phyloP scores from a whole-genome alignment of 176 grass and related monocot species.

The Hordeum marinum region DNA sequence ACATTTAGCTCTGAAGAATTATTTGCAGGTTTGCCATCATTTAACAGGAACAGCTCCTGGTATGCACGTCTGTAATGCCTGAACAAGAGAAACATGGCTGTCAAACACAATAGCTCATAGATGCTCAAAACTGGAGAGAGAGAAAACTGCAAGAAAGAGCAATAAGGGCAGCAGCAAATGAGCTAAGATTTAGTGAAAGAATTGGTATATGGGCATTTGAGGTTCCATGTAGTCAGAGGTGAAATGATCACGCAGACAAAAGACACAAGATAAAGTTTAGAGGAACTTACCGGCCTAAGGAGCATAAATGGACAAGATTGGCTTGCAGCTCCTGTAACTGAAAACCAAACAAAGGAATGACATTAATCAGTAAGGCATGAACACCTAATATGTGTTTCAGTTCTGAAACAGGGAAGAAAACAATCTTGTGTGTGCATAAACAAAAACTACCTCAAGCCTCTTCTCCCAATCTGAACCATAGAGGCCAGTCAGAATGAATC shows the following conservation, averaged over 20 bases:
- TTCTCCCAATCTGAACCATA: slow-evolving; percentile 98
- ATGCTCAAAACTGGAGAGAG: not conserved
- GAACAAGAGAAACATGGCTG: slow-evolving; percentile 28
- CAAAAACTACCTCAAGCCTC: slow-evolving; percentile 70
- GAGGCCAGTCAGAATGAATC: slow-evolving; percentile 48
- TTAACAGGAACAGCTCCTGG: slow-evolving; percentile 72
- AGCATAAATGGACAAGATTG: slow-evolving; percentile 77
- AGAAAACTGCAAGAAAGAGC: slow-evolving; percentile 11
- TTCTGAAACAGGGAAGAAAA: not conserved
- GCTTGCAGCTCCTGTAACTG: slow-evolving; percentile 92
- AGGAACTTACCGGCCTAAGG: slow-evolving; percentile 62
- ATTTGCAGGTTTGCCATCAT: slow-evolving; percentile 38
- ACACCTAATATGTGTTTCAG: not conserved
- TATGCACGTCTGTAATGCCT: slow-evolving; percentile 91
- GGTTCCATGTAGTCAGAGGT: not conserved
- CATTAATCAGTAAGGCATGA: not conserved
- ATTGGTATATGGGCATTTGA: not conserved
- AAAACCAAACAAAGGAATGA: slow-evolving; percentile 18
- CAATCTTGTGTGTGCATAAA: not conserved
- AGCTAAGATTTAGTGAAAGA: not conserved
- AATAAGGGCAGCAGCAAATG: not conserved
- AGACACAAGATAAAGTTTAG: not conserved
- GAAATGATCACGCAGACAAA: not conserved
- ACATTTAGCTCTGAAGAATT: slow-evolving; percentile 33
- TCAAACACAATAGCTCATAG: not conserved